Percentiles rank a stretch among this genome's conserved stretches.
Conservation (phyloP, 2,329 filamentous ascomycete genomes). For the Claviceps pazoutovae region DNA sequence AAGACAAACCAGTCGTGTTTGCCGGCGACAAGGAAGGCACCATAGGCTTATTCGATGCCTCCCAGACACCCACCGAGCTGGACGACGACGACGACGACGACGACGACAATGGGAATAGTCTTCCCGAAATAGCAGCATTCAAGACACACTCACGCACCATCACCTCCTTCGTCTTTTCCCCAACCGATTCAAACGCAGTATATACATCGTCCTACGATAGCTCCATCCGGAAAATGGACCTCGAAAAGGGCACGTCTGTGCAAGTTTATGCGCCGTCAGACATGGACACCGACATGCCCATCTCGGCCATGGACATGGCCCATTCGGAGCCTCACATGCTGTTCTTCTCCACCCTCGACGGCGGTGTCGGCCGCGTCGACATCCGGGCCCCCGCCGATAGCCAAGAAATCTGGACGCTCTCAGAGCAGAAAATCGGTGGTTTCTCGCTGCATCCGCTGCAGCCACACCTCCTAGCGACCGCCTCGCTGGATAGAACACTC, state of each 20-base stretch:
- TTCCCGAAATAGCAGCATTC: slow-evolving; percentile 75
- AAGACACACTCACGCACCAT: slow-evolving; percentile 87
- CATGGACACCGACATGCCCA: slow-evolving; percentile 55
- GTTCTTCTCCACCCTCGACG: slow-evolving; percentile 78
- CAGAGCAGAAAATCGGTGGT: slow-evolving; percentile 90
- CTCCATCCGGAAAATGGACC: slow-evolving; percentile 73
- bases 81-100: slow-evolving; percentile 61
- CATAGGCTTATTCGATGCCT: slow-evolving; percentile 81
- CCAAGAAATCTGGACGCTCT: slow-evolving; percentile 58
- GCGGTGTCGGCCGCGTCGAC: slow-evolving; percentile 70
- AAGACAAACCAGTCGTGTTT: slow-evolving; percentile 77
- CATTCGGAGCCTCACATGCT: slow-evolving; percentile 56
- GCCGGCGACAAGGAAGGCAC: slow-evolving; percentile 90
- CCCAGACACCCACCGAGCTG: slow-evolving; percentile 47
- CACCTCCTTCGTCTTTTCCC: slow-evolving; percentile 65
- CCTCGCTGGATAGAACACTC: slow-evolving; percentile 75
- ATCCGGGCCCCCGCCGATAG: slow-evolving; percentile 43
- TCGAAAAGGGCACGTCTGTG: slow-evolving; percentile 63
- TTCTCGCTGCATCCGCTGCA: slow-evolving; percentile 72
- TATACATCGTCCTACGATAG: slow-evolving; percentile 89
- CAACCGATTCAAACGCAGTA: slow-evolving; percentile 57
- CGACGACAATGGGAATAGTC: slow-evolving; percentile 40
- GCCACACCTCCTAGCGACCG: slow-evolving; percentile 75
- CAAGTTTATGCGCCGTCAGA: slow-evolving; percentile 69
- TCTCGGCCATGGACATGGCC: slow-evolving; percentile 75